Evolutionary conservation across 2,329 filamentous ascomycete species (phyloP), one percentile per base, ranked within the genome.

Genomic region (Colletotrichum godetiae): DNA sequence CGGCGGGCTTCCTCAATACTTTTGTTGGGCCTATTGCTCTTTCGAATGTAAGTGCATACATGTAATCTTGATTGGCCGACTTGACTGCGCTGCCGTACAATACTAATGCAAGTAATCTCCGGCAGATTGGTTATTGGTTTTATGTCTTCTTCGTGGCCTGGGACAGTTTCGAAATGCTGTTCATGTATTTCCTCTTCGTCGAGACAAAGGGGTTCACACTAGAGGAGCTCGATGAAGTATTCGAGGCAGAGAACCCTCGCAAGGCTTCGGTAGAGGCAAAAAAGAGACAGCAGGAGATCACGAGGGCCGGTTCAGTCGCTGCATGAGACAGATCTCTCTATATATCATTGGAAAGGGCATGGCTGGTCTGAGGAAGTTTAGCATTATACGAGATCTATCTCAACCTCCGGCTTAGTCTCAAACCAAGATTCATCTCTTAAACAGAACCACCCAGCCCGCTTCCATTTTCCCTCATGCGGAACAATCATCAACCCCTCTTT

Each of bases 171-270:
- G 81, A 83, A 67, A 76, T 81, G 12, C 71, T 69, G 1, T 78
- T 76, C 33, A 75, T 76, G 73, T 76, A 72, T 58, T 66, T 68
- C 19, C 75, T 72, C 19, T 76, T 72, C 10, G 76, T 88, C 46
- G 88, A 90, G 78, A 90, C 88, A 13, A 84, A 84, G 67, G 87
- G 87, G 12, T 84, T 86, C 6, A 89, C 88, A 19, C 85, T 90
- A 5, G 88, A 90, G 76, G 87, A 90, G 76, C 82, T 90, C 59
- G 87, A 88, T 62, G 86, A 86, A 78, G 87, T 89, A 76, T 89
- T 90, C 79, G 81, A 82, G 74, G 82, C 81, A 13, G 79, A 80
- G 42, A 80, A 78, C 7, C 81, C 6, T 74, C 82, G n/a, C 78
- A 82, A 67, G 78, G 82, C 65, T 22, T 82, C 24, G 76, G 80